Conservation (phyloP, 768 basidiomycete genomes). For the Rhizopogon rudus region DNA sequence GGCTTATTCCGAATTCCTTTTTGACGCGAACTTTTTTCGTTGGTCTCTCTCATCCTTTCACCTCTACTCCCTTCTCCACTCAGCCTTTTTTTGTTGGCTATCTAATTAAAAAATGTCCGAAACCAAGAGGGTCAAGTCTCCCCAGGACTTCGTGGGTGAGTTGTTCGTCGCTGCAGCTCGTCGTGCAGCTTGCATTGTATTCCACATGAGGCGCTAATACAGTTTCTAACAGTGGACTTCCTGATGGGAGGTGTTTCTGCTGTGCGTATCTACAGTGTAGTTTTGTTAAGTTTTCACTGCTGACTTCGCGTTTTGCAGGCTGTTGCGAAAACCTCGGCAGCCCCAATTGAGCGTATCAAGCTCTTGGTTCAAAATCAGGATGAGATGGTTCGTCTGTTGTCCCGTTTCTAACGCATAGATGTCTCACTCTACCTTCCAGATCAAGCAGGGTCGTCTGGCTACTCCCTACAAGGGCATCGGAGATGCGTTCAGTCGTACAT, state of each 20-base stretch:
- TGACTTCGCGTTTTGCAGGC: constrained; percentile 50
- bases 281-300: neutral
- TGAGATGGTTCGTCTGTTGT: constrained; percentile 78
- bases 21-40: constrained; percentile 46
- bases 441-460: constrained; percentile 98
- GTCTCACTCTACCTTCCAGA: constrained; percentile 39
- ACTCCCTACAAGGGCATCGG: constrained; percentile 93
- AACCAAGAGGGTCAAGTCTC: constrained; percentile 78
- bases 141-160: constrained; percentile 84
- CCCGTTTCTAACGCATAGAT: neutral
- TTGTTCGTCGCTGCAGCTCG: neutral
- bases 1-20: constrained; percentile 27
- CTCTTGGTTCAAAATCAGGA: constrained; percentile 98
- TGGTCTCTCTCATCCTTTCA: constrained; percentile 40
- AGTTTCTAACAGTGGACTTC: constrained; percentile 66
- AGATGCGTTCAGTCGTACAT: constrained; percentile 91
- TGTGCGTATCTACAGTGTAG: constrained; percentile 39
- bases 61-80: constrained; percentile 38
- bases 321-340: constrained; percentile 97
- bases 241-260: constrained; percentile 96
- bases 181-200: neutral
- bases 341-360: constrained; percentile 99
- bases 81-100: constrained; percentile 38
- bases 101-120: constrained; percentile 68
- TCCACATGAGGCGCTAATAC: constrained; percentile 27